These are phyloP conservation scores for Rutstroemia sp. DNA, from an alignment of 2,329 filamentous ascomycete species.

Conservation along the genomic window DNA sequence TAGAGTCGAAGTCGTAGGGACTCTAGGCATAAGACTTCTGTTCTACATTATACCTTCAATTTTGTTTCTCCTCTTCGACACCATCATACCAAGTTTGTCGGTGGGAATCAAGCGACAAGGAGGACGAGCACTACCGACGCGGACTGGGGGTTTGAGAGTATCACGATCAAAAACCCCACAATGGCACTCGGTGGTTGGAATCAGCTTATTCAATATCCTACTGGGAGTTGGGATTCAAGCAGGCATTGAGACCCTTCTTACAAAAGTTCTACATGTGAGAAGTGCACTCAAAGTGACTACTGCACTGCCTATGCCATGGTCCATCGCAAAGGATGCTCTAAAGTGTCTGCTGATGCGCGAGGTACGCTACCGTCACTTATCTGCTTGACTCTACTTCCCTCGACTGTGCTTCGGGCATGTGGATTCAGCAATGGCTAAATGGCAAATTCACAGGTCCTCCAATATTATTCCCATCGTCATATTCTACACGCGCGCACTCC, in stretches of 20 bases:
- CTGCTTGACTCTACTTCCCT: no score
- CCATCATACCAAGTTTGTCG: slow-evolving; percentile 59
- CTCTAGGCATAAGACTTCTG: slow-evolving; percentile 56
- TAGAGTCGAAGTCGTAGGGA: slow-evolving; percentile 66
- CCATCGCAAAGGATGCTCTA: slow-evolving; percentile 46
- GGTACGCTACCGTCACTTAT: slow-evolving; percentile 30
- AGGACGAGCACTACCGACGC: slow-evolving; percentile 40
- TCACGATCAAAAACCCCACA: slow-evolving; percentile 32
- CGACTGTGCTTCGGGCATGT: no score
- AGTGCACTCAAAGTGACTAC: slow-evolving; percentile 52
- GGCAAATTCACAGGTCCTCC: slow-evolving; percentile 41
- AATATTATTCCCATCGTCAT: slow-evolving; percentile 69
- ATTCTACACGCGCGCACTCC: slow-evolving; percentile 50
- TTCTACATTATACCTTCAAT: slow-evolving; percentile 70
- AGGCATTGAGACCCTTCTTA: slow-evolving; percentile 46
- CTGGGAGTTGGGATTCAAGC: slow-evolving; percentile 47
- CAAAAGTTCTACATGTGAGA: slow-evolving; percentile 42
- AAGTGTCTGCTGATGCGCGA: slow-evolving; percentile 50
- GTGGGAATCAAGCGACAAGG: slow-evolving; percentile 63
- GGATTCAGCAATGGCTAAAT: neutral
- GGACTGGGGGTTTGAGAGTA: slow-evolving; percentile 31
- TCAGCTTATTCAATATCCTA: slow-evolving; percentile 48
- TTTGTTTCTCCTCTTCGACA: slow-evolving; percentile 66
- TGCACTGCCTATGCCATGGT: slow-evolving; percentile 54
- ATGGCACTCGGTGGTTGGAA: slow-evolving; percentile 42